Evolutionary conservation across 2,329 filamentous ascomycete species (phyloP).

Genomic region (Fusarium tjaetaba): DNA sequence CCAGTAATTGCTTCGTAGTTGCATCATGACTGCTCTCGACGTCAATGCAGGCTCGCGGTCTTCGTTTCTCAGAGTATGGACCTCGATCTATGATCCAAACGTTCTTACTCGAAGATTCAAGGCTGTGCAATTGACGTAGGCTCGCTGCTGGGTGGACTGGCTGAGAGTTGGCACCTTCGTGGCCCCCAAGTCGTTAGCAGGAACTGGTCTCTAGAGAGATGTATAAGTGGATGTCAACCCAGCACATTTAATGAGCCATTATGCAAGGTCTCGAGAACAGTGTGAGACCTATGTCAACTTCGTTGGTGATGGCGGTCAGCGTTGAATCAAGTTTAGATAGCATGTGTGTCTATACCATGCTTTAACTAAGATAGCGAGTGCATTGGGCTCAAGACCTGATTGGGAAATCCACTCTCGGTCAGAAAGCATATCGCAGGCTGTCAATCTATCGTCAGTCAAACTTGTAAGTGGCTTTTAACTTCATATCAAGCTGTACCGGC

Average conservation of each 20-base stretch:
- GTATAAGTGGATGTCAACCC: no score
- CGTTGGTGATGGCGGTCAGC: rapidly evolving
- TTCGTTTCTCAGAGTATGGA: background rate
- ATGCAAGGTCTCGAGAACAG: rapidly evolving
- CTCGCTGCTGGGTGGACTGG: rapidly evolving
- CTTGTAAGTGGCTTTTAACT: background rate
- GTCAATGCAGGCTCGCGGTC: background rate
- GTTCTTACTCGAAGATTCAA: background rate
- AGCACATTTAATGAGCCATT: no score
- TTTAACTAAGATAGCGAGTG: no score
- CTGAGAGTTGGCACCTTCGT: no score
- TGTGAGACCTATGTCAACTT: background rate
- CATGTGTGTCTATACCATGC: no score
- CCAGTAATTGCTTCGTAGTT: background rate
- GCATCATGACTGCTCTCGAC: background rate
- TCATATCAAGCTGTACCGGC: background rate
- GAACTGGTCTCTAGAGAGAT: no score
- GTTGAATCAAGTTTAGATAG: no score
- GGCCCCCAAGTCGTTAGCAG: background rate
- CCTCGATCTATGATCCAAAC: background rate
- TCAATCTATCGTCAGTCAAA: rapidly evolving
- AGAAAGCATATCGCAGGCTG: no score
- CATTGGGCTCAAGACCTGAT: no score
- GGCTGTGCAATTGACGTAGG: no score
- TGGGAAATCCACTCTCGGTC: no score